Percentiles rank a stretch among this genome's conserved stretches.
These are phyloP conservation scores for Flaveria brownii DNA, from an alignment of 129 eudicot species.

Conservation along the genomic window DNA sequence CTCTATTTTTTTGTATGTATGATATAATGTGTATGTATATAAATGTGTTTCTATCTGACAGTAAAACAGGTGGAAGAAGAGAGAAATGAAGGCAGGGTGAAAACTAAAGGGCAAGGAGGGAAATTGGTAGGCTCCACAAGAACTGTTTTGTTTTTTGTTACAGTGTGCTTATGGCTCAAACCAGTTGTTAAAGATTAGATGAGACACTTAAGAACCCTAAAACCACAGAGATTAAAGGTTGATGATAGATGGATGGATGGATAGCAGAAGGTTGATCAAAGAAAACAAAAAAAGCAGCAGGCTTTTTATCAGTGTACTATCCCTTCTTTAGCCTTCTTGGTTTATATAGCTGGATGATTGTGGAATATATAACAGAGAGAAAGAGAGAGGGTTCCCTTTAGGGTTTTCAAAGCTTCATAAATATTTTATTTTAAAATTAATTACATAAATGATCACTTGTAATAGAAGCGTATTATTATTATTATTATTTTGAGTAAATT, in stretches of 20 bases:
- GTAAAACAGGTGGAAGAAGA: conserved; percentile 16
- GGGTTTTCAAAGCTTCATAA: conserved; percentile 18
- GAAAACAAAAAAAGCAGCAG: conserved; percentile 37
- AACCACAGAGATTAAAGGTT: conserved; percentile 26
- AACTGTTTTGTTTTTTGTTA: not conserved
- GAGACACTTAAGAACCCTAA: conserved; percentile 15
- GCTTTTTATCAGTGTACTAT: conserved; percentile 34
- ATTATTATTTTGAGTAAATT: too few relatives aligned
- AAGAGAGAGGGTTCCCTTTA: conserved; percentile 19
- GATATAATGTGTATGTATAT: not conserved
- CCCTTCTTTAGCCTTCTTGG: conserved; percentile 34
- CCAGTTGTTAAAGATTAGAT: conserved; percentile 15
- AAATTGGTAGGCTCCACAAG: conserved; percentile 38
- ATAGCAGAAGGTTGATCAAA: conserved; percentile 36
- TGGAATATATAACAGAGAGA: conserved; percentile 14
- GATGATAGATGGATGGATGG: conserved; percentile 23
- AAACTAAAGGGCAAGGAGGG: conserved; percentile 30
- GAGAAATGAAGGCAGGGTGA: conserved; percentile 24
- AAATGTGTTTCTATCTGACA: conserved; percentile 11
- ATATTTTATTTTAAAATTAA: not conserved
- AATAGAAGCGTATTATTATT: too few relatives aligned
- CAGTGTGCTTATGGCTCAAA: conserved; percentile 18
- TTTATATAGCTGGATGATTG: conserved; percentile 31
- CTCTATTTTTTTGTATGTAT: conserved; percentile 17
- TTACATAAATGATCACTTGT: not conserved